Conservation (phyloP, 768 basidiomycete genomes). For the Trametes elegans region DNA sequence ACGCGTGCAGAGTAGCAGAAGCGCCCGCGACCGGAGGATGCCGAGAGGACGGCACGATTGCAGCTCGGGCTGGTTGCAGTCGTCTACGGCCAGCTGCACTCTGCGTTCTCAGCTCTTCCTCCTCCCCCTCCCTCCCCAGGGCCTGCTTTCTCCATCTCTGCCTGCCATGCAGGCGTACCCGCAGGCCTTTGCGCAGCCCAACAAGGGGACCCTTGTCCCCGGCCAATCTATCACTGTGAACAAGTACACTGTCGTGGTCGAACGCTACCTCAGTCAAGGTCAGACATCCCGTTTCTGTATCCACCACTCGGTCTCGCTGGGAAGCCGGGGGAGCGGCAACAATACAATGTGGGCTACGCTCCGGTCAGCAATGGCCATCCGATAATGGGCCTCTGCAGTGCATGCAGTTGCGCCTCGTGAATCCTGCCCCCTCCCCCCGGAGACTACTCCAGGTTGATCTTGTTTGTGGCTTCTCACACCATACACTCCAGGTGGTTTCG, state of each 20-base stretch:
- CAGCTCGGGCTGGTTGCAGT: constrained; percentile 1
- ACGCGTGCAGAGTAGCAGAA: constrained; percentile 7
- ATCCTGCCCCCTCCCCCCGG: too few species aligned
- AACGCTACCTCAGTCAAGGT: constrained; percentile 96
- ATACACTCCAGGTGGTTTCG: constrained; percentile 80
- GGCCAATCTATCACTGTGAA: constrained; percentile 91
- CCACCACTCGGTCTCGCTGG: too few species aligned
- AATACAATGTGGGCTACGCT: too few species aligned
- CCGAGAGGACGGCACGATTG: background rate
- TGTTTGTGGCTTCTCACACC: constrained; percentile 13
- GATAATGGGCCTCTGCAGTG: too few species aligned
- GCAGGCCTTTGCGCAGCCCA: constrained; percentile 40
- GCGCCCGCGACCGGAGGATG: constrained; percentile 1
- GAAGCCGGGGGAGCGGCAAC: too few species aligned
- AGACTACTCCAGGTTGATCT: constrained; percentile 3
- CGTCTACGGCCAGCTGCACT: constrained; percentile 10
- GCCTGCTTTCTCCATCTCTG: constrained; percentile 9
- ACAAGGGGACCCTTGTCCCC: constrained; percentile 69
- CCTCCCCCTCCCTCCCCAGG: background rate
- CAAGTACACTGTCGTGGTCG: constrained; percentile 87
- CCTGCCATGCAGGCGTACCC: constrained; percentile 46
- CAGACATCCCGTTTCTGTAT: constrained; percentile 24
- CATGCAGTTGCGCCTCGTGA: too few species aligned
- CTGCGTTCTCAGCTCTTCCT: background rate
- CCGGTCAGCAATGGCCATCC: too few species aligned